Base-by-base conservation (phyloP, 108 stramenopile genomes). In the Parietichytrium sp. region DNA sequence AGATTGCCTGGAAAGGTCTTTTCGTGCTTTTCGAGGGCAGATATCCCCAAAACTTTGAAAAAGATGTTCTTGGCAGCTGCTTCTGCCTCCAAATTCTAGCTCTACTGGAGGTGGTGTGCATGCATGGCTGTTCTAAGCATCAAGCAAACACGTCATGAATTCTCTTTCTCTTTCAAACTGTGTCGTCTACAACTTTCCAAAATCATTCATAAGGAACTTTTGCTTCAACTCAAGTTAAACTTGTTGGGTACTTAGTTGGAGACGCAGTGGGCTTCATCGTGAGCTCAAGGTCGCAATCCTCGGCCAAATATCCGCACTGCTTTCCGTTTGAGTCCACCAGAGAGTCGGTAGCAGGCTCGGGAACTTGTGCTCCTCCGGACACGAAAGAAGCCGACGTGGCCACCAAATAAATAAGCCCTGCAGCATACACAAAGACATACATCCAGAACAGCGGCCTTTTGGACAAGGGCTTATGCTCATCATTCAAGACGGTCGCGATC, bases 41-140 rank as follows among this genome's bases (percentile, higher is more conserved):
- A 45, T 33, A 42, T 72, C 6, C 61, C 61, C 61, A 72, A 72
- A 42, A 72, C 18, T 10, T 42, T 72, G 38, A 72, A 72, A 42
- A 72, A 72, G 61, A 72, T 72, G 61, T 72, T 72, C 33, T 42
- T 72, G 10, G 61, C 61, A 16, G 61, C 61, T 6, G 61, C 61
- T 23, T 45, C 61, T 15, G 45, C 61, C 33, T 31, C 61, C 15
- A 72, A 27, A 6, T 6, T 72, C 61, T 72, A 20, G n/a, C n/a
- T n/a, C n/a, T n/a, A n/a, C n/a, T n/a, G n/a, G n/a, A n/a, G n/a
- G n/a, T n/a, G n/a, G n/a, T n/a, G n/a, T n/a, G n/a, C n/a, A n/a
- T n/a, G n/a, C n/a, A n/a, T n/a, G n/a, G n/a, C n/a, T n/a, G n/a
- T n/a, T n/a, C n/a, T n/a, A n/a, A n/a, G n/a, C n/a, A n/a, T n/a